Evolutionary conservation across 2,329 filamentous ascomycete species (phyloP).

Genomic region (Rhynchosporium secalis): DNA sequence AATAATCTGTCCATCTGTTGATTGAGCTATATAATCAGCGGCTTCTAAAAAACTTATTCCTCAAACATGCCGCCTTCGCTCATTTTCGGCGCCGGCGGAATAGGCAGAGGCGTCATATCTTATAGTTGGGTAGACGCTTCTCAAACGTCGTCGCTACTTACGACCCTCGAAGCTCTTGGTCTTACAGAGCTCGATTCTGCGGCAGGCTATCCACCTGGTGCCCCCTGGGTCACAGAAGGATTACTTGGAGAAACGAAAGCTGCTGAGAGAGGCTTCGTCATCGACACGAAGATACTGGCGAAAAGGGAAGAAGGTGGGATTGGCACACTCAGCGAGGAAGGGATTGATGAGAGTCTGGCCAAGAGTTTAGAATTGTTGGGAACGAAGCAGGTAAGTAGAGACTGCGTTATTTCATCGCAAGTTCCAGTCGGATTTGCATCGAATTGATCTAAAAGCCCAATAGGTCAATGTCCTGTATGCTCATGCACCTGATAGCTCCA

Average conservation of each 20-base stretch:
- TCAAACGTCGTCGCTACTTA: slow-evolving; percentile 10
- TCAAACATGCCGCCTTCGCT: slow-evolving; percentile 5
- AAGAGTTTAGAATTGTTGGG: slow-evolving; percentile 21
- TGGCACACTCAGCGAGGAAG: background rate
- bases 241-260: slow-evolving; percentile 19
- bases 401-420: background rate
- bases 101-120: slow-evolving; percentile 18
- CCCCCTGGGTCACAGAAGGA: slow-evolving; percentile 20
- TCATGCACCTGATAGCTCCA: slow-evolving; percentile 65
- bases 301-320: background rate
- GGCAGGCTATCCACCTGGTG: slow-evolving; percentile 17
- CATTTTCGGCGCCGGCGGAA: slow-evolving; percentile 21
- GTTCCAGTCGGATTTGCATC: background rate
- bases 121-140: slow-evolving; percentile 15
- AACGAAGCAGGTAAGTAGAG: slow-evolving; percentile 52
- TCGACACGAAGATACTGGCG: slow-evolving; percentile 22
- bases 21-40: too few relatives aligned
- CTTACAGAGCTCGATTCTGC: slow-evolving; percentile 20
- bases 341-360: slow-evolving; percentile 17
- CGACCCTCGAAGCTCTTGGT: background rate
- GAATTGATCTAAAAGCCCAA: background rate
- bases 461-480: slow-evolving; percentile 73
- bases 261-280: slow-evolving; percentile 13
- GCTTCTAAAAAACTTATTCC: too few relatives aligned
- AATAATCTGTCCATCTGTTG: too few relatives aligned